Percentiles rank a stretch among this genome's conserved stretches.
phyloP scores from a whole-genome alignment of 208 protist genomes.

The Acanthamoeba royreba region DNA sequence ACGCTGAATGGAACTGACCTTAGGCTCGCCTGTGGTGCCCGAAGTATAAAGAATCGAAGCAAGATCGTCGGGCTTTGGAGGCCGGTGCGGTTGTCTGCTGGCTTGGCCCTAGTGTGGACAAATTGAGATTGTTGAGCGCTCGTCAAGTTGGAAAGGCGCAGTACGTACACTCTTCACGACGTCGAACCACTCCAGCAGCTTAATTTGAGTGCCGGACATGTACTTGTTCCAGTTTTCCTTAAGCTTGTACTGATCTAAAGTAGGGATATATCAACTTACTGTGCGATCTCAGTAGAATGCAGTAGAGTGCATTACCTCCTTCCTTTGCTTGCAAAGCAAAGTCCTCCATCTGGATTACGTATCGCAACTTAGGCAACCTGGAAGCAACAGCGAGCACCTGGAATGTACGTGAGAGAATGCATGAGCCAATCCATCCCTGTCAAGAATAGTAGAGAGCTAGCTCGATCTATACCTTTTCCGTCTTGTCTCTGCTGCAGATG shows the following conservation, averaged over 20 bases:
- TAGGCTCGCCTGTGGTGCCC: slow-evolving; percentile 79
- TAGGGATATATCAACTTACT: not conserved
- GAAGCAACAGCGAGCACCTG: not conserved
- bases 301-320: no score
- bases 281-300: not conserved
- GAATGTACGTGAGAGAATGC: not conserved
- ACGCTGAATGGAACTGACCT: slow-evolving; percentile 17
- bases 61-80: slow-evolving; percentile 55
- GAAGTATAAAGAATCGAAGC: slow-evolving; percentile 75
- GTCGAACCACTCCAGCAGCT: not conserved
- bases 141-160: not conserved
- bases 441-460: not conserved
- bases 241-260: slow-evolving; percentile 2
- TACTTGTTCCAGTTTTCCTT: not conserved
- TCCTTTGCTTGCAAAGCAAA: not conserved
- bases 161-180: not conserved
- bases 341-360: slow-evolving; percentile 15
- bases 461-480: not conserved
- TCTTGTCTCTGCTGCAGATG: slow-evolving; percentile 23
- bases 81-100: not conserved
- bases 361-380: not conserved
- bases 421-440: not conserved
- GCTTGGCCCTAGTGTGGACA: not conserved
- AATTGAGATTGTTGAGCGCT: not conserved
- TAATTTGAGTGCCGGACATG: not conserved